Conservation (phyloP, 1,284 basidiomycete genomes). For the Naganishia sp. region DNA sequence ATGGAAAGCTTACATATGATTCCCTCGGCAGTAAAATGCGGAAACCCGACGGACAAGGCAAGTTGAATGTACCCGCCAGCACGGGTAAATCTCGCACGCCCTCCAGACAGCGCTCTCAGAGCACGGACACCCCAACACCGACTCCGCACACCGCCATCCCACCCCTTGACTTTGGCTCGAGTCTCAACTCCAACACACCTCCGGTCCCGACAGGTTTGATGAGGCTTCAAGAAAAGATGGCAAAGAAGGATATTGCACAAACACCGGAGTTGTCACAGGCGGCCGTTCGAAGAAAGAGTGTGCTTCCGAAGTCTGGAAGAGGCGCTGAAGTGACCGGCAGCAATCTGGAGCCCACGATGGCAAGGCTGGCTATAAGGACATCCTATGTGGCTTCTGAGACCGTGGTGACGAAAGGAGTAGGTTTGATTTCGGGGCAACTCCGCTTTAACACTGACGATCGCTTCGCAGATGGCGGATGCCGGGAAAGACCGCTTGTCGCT, state of each 20-base stretch:
- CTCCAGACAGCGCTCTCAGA: constrained; percentile 13
- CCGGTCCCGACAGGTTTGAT: constrained; percentile 6
- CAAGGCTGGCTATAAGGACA: not conserved
- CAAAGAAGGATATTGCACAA: constrained; percentile 9
- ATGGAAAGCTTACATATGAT: constrained; percentile 28
- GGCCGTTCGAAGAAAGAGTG: constrained; percentile 32
- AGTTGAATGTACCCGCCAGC: constrained; percentile 16
- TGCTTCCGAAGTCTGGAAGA: constrained; percentile 31
- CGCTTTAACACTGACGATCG: not conserved
- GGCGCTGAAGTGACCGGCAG: not conserved
- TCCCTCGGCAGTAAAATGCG: constrained; percentile 73
- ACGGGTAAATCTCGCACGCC: constrained; percentile 22
- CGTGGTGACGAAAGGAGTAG: not conserved
- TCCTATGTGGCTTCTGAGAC: not conserved
- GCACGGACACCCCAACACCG: constrained; percentile 18
- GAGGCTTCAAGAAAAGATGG: constrained; percentile 18
- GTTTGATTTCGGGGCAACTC: not conserved
- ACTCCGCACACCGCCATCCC: constrained; percentile 7
- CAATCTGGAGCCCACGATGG: constrained; percentile 2
- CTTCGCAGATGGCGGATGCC: not conserved
- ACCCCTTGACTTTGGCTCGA: constrained; percentile 3
- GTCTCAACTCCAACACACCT: not conserved
- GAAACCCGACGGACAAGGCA: constrained; percentile 63
- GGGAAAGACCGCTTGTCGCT: not conserved
- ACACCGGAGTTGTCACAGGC: constrained; percentile 7